Evolutionary conservation across 2,329 filamentous ascomycete species (phyloP).

Genomic region (Fusarium sulawesiense): DNA sequence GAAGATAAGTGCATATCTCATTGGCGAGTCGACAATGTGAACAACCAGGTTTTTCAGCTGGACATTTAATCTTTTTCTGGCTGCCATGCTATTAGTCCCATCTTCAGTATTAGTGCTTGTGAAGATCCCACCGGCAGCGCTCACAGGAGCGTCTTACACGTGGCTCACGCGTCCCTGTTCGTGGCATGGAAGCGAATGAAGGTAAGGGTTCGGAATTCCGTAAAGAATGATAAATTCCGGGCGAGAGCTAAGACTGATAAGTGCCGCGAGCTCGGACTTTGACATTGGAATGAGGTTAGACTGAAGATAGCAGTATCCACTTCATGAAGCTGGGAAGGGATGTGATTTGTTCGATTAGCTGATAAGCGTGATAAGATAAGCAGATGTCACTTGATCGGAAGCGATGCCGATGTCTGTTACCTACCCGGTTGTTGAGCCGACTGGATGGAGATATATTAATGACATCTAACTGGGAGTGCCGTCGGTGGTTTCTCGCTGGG

Average conservation of each 20-base stretch:
- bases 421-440: not conserved
- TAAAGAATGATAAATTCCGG: constrained; percentile 4
- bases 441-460: too few species aligned
- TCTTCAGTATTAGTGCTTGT: too few species aligned
- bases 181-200: constrained; percentile 4
- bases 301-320: not conserved
- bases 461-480: too few species aligned
- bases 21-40: constrained; percentile 38
- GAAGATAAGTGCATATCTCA: constrained; percentile 38
- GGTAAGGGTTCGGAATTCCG: constrained; percentile 14
- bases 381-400: constrained; percentile 24
- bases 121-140: constrained; percentile 29
- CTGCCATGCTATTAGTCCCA: not conserved
- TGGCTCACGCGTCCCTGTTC: constrained; percentile 3
- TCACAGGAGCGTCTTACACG: constrained; percentile 42
- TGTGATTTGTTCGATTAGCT: constrained; percentile 1
- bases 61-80: constrained; percentile 44
- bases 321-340: accelerated
- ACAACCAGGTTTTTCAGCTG: constrained; percentile 41
- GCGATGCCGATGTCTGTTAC: not conserved
- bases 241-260: not conserved
- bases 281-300: not conserved
- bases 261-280: not conserved
- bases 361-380: not conserved
- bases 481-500: accelerated